Conservation (phyloP, 2,329 filamentous ascomycete species). For the Fusarium foetens region DNA sequence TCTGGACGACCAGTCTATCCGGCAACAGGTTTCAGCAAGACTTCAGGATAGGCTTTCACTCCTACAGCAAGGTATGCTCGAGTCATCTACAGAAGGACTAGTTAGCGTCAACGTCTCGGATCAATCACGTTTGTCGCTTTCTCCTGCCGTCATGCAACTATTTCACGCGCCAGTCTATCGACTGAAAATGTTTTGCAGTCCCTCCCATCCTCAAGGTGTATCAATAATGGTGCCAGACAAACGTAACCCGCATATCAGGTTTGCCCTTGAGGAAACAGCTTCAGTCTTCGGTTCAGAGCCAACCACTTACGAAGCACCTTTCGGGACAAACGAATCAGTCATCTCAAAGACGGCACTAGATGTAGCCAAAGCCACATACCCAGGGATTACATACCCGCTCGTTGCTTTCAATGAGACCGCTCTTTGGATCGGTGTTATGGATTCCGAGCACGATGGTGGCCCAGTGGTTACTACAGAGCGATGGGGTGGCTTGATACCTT, state of each 20-base stretch:
- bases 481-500: constrained; percentile 1
- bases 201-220: not conserved
- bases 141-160: not conserved
- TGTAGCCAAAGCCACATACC: not conserved
- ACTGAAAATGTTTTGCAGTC: not conserved
- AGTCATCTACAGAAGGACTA: not conserved
- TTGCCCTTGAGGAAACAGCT: not conserved
- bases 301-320: not conserved
- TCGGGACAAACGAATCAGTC: constrained; percentile 1
- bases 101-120: constrained; percentile 14
- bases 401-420: constrained; percentile 1
- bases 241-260: not conserved
- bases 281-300: not conserved
- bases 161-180: constrained; percentile 15
- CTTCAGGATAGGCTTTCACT: not conserved
- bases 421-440: constrained; percentile 17
- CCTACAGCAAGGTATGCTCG: not conserved
- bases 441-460: not conserved
- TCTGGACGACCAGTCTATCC: not conserved
- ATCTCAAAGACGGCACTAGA: not conserved
- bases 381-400: not conserved
- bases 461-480: not conserved
- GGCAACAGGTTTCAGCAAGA: not conserved
- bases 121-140: not conserved
- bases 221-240: not conserved